These are phyloP conservation scores for Didymella sp. DNA, from an alignment of 2,329 filamentous ascomycete genomes.

Conservation along the genomic window DNA sequence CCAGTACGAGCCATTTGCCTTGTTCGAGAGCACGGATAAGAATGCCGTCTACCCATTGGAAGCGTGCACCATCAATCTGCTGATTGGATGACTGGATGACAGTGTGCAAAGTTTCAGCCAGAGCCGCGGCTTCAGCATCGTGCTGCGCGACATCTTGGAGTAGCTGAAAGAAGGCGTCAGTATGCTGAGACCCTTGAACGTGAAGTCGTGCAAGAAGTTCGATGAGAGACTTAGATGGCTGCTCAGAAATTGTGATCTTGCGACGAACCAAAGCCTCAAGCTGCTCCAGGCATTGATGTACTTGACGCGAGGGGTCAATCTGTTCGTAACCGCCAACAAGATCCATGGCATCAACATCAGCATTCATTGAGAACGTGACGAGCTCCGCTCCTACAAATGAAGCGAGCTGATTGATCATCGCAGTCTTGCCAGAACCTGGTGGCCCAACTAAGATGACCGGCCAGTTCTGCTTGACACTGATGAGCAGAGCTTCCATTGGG, in stretches of 20 bases:
- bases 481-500: constrained; percentile 83
- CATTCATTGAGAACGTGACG: constrained; percentile 86
- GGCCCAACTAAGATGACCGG: constrained; percentile 88
- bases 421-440: constrained; percentile 86
- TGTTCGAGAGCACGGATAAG: constrained; percentile 85
- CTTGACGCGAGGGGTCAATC: constrained; percentile 77
- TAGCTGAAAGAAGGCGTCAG: constrained; percentile 16
- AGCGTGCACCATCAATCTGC: constrained; percentile 74
- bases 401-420: constrained; percentile 80
- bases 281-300: constrained; percentile 66
- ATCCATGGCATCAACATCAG: constrained; percentile 96
- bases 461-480: constrained; percentile 84
- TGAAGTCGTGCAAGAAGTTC: constrained; percentile 36
- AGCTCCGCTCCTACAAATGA: constrained; percentile 76
- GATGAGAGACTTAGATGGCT: constrained; percentile 15
- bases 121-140: constrained; percentile 27
- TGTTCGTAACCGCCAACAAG: constrained; percentile 97
- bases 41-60: constrained; percentile 95
- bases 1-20: constrained; percentile 91
- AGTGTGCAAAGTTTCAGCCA: constrained; percentile 58
- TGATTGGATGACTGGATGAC: constrained; percentile 62
- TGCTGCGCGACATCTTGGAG: constrained; percentile 23
- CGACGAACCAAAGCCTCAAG: constrained; percentile 61
- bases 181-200: neutral
- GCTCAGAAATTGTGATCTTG: constrained; percentile 25